Percentiles rank a stretch among this genome's conserved stretches.
Evolutionary conservation across 495 filamentous ascomycete species (phyloP).

Genomic region (Trichoderma parareesei): DNA sequence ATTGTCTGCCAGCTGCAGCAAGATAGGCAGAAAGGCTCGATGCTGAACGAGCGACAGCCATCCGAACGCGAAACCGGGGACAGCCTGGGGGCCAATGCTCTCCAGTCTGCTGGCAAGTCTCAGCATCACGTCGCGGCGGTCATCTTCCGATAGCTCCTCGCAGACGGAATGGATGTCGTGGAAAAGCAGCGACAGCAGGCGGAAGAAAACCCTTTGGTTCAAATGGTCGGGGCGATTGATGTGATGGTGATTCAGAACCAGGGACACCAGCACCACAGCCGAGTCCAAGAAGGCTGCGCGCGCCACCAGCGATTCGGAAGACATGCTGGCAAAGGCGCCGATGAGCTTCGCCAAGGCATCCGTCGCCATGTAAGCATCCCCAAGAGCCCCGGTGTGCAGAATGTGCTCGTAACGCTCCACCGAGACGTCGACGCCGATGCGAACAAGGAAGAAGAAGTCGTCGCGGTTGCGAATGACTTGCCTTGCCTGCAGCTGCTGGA

Average conservation of each 20-base stretch:
- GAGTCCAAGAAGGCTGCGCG: conserved; percentile 64
- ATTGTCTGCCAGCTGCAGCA: conserved; percentile 62
- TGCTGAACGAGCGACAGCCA: conserved; percentile 82
- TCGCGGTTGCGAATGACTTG: conserved; percentile 62
- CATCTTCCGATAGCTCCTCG: conserved; percentile 36
- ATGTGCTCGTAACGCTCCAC: conserved; percentile 65
- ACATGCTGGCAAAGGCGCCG: conserved; percentile 59
- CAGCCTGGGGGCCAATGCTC: conserved; percentile 64
- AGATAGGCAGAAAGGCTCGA: conserved; percentile 73
- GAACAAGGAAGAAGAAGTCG: conserved; percentile 68
- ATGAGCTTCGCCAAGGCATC: conserved; percentile 88
- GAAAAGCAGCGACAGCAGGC: conserved; percentile 78
- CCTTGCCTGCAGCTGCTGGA: conserved; percentile 71
- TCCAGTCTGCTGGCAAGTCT: conserved; percentile 66
- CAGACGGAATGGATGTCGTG: conserved; percentile 44
- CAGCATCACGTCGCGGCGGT: conserved; percentile 61
- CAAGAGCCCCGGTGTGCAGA: conserved; percentile 41
- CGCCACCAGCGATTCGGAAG: conserved; percentile 33
- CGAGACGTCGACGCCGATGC: conserved; percentile 71
- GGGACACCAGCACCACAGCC: conserved; percentile 62
- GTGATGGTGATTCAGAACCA: conserved; percentile 81
- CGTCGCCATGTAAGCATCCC: conserved; percentile 63
- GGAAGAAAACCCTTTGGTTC: conserved; percentile 84
- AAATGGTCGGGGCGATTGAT: conserved; percentile 72
- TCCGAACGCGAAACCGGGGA: conserved; percentile 71